Evolutionary conservation across 139 green algal species (phyloP).

Genomic region (Cymbomonas tetramitiformis): DNA sequence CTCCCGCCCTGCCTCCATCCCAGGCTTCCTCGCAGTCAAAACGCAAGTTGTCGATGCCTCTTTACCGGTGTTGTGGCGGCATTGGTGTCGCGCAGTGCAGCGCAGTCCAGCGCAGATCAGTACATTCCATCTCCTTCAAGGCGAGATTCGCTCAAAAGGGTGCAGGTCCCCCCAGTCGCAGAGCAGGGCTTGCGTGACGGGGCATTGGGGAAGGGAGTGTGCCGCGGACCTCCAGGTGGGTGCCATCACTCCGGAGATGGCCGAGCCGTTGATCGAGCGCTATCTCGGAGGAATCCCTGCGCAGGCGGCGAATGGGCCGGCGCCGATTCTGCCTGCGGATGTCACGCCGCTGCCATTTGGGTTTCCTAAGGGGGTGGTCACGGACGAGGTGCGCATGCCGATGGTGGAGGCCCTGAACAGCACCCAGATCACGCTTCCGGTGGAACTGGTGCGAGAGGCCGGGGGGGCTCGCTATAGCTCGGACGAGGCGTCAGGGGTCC

Average conservation of each 20-base stretch:
- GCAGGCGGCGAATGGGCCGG: neutral
- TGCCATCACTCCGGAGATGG: conserved; percentile 32
- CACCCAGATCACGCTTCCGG: conserved; percentile 60
- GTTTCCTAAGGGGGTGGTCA: conserved; percentile 41
- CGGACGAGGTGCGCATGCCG: conserved; percentile 46
- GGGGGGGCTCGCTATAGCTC: neutral
- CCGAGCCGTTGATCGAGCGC: conserved; percentile 36
- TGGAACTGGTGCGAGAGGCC: conserved; percentile 26
- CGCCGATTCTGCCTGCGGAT: conserved; percentile 1
- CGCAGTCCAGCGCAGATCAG: too few relatives aligned
- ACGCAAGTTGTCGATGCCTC: too few relatives aligned
- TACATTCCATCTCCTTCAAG: too few relatives aligned
- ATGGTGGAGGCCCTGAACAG: conserved; percentile 53
- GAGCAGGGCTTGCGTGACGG: neutral
- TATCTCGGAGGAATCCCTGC: conserved; percentile 42
- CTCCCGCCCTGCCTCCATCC: too few relatives aligned
- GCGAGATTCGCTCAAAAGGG: too few relatives aligned
- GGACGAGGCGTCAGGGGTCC: neutral
- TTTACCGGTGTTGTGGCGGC: too few relatives aligned
- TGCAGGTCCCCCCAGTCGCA: too few relatives aligned
- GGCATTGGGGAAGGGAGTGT: neutral
- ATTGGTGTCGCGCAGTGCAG: too few relatives aligned
- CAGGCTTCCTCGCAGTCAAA: too few relatives aligned
- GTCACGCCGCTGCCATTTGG: conserved; percentile 49
- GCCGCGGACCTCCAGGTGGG: conserved; percentile 21